These are phyloP conservation scores for Thuja plicata DNA, from an alignment of 83 land plant genomes.

Conservation along the genomic window DNA sequence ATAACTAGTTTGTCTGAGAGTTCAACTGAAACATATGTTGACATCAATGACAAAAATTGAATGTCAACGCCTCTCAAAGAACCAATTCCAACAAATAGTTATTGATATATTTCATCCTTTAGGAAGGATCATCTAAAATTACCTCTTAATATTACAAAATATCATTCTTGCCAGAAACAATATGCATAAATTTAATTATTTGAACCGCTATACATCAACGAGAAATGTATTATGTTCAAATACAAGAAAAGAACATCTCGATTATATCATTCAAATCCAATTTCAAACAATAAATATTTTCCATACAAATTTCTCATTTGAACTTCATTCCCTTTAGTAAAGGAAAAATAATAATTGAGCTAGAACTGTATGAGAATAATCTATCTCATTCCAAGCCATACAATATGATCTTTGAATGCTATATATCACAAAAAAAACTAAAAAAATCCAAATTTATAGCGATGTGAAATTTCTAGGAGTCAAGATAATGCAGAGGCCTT, in stretches of 20 bases:
- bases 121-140: neutral
- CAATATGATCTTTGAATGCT: slow-evolving; percentile 8
- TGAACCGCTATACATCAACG: neutral
- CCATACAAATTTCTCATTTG: neutral
- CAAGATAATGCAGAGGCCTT: slow-evolving; percentile 32
- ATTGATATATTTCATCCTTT: neutral
- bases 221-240: neutral
- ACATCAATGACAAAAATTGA: no score
- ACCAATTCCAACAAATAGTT: no score
- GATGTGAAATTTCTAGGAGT: neutral
- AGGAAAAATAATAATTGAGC: neutral
- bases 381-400: neutral
- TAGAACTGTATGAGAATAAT: neutral
- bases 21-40: no score
- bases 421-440: slow-evolving; percentile 3
- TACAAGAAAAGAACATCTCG: neutral
- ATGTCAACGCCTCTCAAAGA: no score
- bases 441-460: neutral
- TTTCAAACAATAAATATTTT: neutral
- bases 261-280: neutral
- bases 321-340: neutral
- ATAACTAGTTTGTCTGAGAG: no score
- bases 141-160: neutral
- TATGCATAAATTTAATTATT: neutral
- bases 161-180: slow-evolving; percentile 2